These are phyloP conservation scores for Shiraia bambusicola DNA, from an alignment of 2,329 filamentous ascomycete species.

Conservation along the genomic window DNA sequence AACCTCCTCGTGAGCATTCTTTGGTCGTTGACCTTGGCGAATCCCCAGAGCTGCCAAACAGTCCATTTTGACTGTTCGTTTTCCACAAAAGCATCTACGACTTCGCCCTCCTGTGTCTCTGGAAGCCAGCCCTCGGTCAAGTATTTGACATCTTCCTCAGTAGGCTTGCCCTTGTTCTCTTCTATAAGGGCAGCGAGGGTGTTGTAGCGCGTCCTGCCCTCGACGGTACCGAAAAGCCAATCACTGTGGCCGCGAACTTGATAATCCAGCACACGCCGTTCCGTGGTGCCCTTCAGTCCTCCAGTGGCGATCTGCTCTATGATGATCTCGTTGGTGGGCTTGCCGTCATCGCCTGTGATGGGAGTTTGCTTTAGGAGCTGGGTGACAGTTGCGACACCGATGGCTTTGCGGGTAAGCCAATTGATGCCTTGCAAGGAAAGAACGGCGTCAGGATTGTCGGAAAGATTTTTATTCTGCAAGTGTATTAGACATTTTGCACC, in stretches of 20 bases:
- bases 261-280: slow-evolving; percentile 61
- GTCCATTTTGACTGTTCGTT: slow-evolving; percentile 41
- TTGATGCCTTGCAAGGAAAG: slow-evolving; percentile 61
- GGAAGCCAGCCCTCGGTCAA: slow-evolving; percentile 33
- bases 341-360: slow-evolving; percentile 21
- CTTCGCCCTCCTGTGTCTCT: slow-evolving; percentile 32
- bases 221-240: slow-evolving; percentile 75
- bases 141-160: slow-evolving; percentile 27
- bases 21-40: slow-evolving; percentile 33
- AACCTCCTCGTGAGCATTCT: slow-evolving; percentile 37
- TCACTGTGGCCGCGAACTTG: slow-evolving; percentile 67
- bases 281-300: slow-evolving; percentile 66
- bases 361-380: slow-evolving; percentile 54
- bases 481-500: slow-evolving; percentile 1
- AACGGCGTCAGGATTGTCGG: slow-evolving; percentile 67
- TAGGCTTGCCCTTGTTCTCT: slow-evolving; percentile 22
- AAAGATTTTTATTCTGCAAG: slow-evolving; percentile 71
- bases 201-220: slow-evolving; percentile 59
- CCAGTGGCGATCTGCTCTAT: slow-evolving; percentile 72
- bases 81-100: slow-evolving; percentile 39
- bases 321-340: slow-evolving; percentile 60
- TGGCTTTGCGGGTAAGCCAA: slow-evolving; percentile 71
- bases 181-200: slow-evolving; percentile 31
- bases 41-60: slow-evolving; percentile 40
- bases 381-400: slow-evolving; percentile 68